phyloP scores from a whole-genome alignment of 345 rosid species.

The Salix dunnii region DNA sequence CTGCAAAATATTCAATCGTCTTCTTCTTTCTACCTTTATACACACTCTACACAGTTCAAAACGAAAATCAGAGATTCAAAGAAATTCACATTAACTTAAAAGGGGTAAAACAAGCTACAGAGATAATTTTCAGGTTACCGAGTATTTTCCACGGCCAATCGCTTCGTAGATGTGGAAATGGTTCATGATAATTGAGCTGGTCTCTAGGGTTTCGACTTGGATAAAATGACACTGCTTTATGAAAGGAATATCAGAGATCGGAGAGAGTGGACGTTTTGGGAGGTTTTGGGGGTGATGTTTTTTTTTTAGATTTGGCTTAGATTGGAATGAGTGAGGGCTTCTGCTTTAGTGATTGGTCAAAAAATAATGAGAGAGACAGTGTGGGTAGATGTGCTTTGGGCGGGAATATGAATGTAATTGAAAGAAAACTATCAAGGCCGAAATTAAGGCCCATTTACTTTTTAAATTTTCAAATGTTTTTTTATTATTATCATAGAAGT shows the following conservation, averaged over 20 bases:
- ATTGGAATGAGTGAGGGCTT: slow-evolving; percentile 6
- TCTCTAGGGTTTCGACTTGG: slow-evolving; percentile 26
- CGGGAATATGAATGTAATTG: slow-evolving; percentile 31
- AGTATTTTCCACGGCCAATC: slow-evolving; percentile 93
- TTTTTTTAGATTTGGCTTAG: background rate
- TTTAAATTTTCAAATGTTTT: too few relatives aligned
- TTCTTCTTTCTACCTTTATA: slow-evolving; percentile 98
- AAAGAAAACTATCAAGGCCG: slow-evolving; percentile 13
- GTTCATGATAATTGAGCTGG: slow-evolving; percentile 47
- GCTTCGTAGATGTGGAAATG: slow-evolving; percentile 94
- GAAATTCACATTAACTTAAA: background rate
- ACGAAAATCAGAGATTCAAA: background rate
- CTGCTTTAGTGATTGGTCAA: background rate
- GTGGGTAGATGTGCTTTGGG: slow-evolving; percentile 11
- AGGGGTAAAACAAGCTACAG: background rate
- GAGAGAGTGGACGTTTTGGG: slow-evolving; percentile 19
- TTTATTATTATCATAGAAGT: too few relatives aligned
- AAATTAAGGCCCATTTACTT: background rate
- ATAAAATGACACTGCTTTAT: slow-evolving; percentile 2
- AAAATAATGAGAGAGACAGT: slow-evolving; percentile 6
- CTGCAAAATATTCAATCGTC: slow-evolving; percentile 90
- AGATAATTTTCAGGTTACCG: slow-evolving; percentile 44
- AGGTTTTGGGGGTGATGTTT: background rate
- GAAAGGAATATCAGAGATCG: slow-evolving; percentile 16
- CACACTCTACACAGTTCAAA: slow-evolving; percentile 49